Evolutionary conservation across 371 early-diverging fungal species (phyloP).

Genomic region (Mucor plumbeus): DNA sequence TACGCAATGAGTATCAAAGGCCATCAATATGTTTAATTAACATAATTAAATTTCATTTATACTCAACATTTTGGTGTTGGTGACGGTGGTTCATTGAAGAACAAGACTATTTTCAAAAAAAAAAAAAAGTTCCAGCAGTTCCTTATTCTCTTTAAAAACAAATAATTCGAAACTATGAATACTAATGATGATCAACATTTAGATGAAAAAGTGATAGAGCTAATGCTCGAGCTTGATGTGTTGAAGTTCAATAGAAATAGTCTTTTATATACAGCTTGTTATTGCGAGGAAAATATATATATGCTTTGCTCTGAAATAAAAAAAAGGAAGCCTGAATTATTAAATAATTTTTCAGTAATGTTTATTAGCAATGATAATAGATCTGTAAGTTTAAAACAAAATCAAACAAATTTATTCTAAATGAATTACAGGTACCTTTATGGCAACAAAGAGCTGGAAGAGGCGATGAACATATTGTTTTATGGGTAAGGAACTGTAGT

Average conservation of each 20-base stretch:
- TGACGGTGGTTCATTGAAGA: no score
- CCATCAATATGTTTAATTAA: no score
- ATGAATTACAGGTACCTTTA: conserved; percentile 31
- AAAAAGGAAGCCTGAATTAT: conserved; percentile 13
- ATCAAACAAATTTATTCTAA: background rate
- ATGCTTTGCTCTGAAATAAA: conserved; percentile 36
- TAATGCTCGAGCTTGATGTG: conserved; percentile 4
- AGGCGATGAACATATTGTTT: conserved; percentile 27
- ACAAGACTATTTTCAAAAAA: no score
- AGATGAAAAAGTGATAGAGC: background rate
- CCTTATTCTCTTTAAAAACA: no score
- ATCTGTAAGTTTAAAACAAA: conserved; percentile 19
- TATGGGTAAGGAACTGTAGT: conserved; percentile 40
- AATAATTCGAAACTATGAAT: no score
- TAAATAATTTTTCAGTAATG: conserved; percentile 35
- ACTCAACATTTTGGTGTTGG: no score
- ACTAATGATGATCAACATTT: background rate
- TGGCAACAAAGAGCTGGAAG: conserved; percentile 35
- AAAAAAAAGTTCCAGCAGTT: no score
- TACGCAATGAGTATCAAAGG: no score
- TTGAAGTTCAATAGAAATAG: conserved; percentile 13
- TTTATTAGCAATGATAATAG: conserved; percentile 44
- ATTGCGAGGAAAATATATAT: conserved; percentile 57
- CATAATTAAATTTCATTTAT: no score
- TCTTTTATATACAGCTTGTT: conserved; percentile 39